Evolutionary conservation across 257 asterid species (phyloP).

Genomic region (Scutellaria baicalensis): DNA sequence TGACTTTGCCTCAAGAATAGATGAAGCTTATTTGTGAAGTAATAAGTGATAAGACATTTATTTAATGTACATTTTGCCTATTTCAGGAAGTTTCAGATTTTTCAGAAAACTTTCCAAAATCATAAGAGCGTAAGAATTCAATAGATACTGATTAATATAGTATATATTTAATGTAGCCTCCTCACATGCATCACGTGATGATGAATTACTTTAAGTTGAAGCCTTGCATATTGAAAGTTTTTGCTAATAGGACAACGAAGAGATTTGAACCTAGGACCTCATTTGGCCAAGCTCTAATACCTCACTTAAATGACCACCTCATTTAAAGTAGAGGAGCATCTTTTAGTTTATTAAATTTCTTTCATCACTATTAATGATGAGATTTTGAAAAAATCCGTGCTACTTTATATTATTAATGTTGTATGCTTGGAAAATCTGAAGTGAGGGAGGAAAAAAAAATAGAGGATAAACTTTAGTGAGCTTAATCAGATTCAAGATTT

Average conservation of each 20-base stretch:
- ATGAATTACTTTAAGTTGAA: background rate
- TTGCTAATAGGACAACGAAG: background rate
- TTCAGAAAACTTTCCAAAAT: background rate
- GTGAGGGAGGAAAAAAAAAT: background rate
- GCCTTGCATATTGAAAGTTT: background rate
- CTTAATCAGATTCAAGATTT: too few relatives aligned
- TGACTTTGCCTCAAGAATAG: background rate
- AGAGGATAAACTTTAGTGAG: background rate
- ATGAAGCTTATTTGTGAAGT: background rate
- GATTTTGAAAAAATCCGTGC: too few relatives aligned
- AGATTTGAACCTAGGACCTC: background rate
- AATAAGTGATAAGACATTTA: background rate
- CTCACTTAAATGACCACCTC: background rate
- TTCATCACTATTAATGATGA: background rate
- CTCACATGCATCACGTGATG: background rate
- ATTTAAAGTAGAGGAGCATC: background rate
- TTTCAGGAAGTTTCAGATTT: background rate
- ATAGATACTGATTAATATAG: background rate
- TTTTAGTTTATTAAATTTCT: too few relatives aligned
- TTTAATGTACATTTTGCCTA: background rate
- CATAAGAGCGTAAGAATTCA: background rate
- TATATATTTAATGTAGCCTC: background rate
- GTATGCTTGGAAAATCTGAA: too few relatives aligned
- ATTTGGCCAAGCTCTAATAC: background rate
- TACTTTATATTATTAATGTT: too few relatives aligned